Base-by-base conservation (phyloP, 768 basidiomycete genomes). In the Lactifluus rugatus region DNA sequence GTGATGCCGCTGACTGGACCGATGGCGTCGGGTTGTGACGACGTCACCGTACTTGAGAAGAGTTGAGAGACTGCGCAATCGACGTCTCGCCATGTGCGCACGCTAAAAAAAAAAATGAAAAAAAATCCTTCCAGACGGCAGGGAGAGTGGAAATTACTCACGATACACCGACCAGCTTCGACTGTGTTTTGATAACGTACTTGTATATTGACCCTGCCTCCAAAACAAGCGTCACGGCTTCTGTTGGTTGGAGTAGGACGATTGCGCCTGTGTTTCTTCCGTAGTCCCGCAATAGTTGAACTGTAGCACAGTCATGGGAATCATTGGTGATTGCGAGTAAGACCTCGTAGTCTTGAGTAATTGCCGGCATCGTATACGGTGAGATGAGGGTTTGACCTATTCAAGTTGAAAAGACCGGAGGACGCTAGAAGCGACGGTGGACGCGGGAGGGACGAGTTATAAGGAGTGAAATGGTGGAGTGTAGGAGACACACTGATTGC, bases 321-420 rank as follows among this genome's bases (percentile, higher is more conserved):
- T 87, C 85, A 69, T 87, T 87, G 50, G 78, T 79, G 68, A 87
- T 78, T 67, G 83, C 81, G 68, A 87, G 79, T 54, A 81, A 74
- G 67, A 86, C 77, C 66, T 85, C 84, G 72, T 83, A 85, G 59
- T 66, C 68, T 69, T 83, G 77, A 14, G 81, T 74, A 64, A 75
- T 71, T 28, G 76, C 78, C 58, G 85, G 85, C 85, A 87, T 86
- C 64, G 63, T 58, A 56, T 54, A 53, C 56, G 60, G 54, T 57
- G 42, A 46, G 19, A 36, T 44, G 47, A 58, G 82, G 82, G 83
- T 84, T 83, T 64, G 62, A 57, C 47, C 47, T 25, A 25, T 59
- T 58, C 52, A 60, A 57, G 48, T 57, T 57, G 39, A 45, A 31
- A 36, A 28, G 36, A 37, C 34, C 46, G 55, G 46, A 54, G 48